Evolutionary conservation across 805 yeast genomes (phyloP).

Genomic region (Cyberlindnera japonica): DNA sequence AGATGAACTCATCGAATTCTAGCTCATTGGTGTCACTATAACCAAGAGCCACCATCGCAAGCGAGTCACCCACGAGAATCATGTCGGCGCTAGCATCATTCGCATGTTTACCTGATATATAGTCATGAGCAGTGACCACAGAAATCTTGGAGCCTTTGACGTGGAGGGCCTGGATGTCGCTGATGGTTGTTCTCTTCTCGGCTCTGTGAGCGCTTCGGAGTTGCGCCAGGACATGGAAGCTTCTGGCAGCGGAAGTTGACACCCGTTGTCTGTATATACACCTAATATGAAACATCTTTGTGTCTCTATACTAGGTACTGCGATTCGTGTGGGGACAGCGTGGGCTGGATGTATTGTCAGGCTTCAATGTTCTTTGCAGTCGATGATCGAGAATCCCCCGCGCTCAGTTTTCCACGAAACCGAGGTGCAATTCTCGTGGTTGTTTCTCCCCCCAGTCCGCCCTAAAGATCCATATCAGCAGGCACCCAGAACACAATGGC

Average conservation of each 20-base stretch:
- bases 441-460: no score
- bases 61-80: slow-evolving; percentile 83
- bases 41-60: slow-evolving; percentile 90
- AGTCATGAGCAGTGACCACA: slow-evolving; percentile 84
- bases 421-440: not conserved
- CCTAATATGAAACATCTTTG: no score
- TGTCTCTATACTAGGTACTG: no score
- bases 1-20: slow-evolving; percentile 73
- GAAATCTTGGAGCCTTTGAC: slow-evolving; percentile 37
- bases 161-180: slow-evolving; percentile 36
- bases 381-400: no score
- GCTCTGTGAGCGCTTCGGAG: slow-evolving; percentile 7
- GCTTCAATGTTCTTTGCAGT: no score
- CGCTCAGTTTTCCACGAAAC: no score
- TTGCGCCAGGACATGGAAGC: slow-evolving; percentile 3
- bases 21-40: slow-evolving; percentile 72
- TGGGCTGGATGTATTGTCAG: no score
- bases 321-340: no score
- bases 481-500: slow-evolving; percentile 19
- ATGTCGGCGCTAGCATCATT: slow-evolving; percentile 64
- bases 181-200: slow-evolving; percentile 31
- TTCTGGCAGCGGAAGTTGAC: not conserved
- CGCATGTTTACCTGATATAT: slow-evolving; percentile 68
- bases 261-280: no score
- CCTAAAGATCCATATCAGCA: no score